phyloP scores from a whole-genome alignment of 257 asterid genomes.

The Nicotiana sylvestris region DNA sequence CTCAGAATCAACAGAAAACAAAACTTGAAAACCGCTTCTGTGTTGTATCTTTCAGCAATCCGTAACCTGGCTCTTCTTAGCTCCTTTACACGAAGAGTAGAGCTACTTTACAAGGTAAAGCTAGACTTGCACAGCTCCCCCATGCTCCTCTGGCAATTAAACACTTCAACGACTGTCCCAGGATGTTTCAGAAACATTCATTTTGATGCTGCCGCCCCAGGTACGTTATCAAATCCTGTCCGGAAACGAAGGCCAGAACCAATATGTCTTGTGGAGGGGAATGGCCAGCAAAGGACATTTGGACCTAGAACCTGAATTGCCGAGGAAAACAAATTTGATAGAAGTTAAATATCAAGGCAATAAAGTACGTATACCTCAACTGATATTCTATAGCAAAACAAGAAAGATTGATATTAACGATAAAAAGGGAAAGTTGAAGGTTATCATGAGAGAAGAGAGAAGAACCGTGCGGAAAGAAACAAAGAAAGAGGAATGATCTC shows the following conservation, averaged over 20 bases:
- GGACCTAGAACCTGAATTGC: constrained; percentile 78
- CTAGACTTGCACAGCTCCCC: background rate
- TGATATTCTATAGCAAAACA: background rate
- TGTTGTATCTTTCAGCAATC: background rate
- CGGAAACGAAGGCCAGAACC: constrained; percentile 69
- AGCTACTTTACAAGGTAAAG: background rate
- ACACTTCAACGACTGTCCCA: background rate
- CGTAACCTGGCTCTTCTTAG: background rate
- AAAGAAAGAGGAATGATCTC: constrained; percentile 20
- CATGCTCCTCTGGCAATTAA: background rate
- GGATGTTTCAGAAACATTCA: background rate
- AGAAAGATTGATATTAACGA: background rate
- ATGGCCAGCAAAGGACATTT: constrained; percentile 60
- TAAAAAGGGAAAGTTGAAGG: background rate
- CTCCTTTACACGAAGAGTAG: background rate
- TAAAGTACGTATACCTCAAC: background rate
- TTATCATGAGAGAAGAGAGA: background rate
- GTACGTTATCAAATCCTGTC: constrained; percentile 40
- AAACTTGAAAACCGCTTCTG: background rate
- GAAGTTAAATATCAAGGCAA: background rate
- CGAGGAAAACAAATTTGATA: constrained; percentile 5
- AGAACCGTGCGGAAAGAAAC: background rate
- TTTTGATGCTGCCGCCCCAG: constrained; percentile 17
- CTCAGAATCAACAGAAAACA: background rate
- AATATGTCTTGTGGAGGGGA: constrained; percentile 54